A percentile compares a stretch with the other conserved stretches of the same genome.
Conservation (phyloP, 2,329 filamentous ascomycete genomes). For the Cladosporium sp. region DNA sequence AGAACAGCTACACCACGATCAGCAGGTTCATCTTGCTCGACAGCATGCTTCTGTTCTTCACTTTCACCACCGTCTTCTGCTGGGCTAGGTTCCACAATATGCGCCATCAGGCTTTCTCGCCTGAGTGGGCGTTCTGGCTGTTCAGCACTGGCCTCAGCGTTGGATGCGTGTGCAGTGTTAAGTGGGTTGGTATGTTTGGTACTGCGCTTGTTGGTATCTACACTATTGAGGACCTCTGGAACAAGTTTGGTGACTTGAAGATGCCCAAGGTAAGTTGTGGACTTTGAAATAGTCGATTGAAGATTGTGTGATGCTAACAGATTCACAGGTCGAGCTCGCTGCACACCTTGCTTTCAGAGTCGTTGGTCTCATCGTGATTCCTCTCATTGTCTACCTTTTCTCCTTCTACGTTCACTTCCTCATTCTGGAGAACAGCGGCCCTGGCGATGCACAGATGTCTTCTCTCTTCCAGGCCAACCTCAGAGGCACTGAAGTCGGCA, state of each 20-base stretch:
- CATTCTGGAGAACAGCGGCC: slow-evolving; percentile 88
- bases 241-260: slow-evolving; percentile 91
- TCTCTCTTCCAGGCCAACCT: slow-evolving; percentile 98
- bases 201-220: slow-evolving; percentile 94
- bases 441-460: slow-evolving; percentile 99
- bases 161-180: slow-evolving; percentile 97
- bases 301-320: slow-evolving; percentile 24
- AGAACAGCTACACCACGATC: slow-evolving; percentile 99
- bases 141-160: slow-evolving; percentile 93
- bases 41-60: slow-evolving; percentile 98
- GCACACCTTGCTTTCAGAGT: slow-evolving; percentile 80
- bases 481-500: slow-evolving; percentile 88
- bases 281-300: slow-evolving; percentile 1
- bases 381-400: slow-evolving; percentile 88
- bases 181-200: slow-evolving; percentile 95
- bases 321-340: slow-evolving; percentile 61
- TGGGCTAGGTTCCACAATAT: slow-evolving; percentile 96
- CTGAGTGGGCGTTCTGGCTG: slow-evolving; percentile 93
- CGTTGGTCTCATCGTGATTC: slow-evolving; percentile 83
- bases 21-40: slow-evolving; percentile 97
- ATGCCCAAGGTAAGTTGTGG: slow-evolving; percentile 72
- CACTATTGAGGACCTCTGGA: slow-evolving; percentile 95
- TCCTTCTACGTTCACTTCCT: slow-evolving; percentile 95
- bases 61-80: slow-evolving; percentile 95
- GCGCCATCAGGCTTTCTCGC: slow-evolving; percentile 80